Evolutionary conservation across 139 green algal genomes (phyloP).

Genomic region (Chlorella sp.): DNA sequence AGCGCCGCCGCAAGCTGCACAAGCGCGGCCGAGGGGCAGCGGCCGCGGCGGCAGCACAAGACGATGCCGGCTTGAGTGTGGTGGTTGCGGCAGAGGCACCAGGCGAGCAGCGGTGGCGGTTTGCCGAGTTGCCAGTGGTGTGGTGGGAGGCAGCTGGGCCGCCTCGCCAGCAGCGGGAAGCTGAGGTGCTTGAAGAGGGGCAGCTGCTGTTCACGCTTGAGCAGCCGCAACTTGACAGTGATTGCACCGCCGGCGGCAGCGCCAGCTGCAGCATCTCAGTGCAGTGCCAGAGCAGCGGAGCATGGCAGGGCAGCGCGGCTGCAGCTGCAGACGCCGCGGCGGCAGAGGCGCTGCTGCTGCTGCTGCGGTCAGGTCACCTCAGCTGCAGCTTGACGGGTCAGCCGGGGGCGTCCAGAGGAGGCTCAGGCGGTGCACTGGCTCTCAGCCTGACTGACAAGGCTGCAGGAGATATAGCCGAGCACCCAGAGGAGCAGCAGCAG

Average conservation of each 20-base stretch:
- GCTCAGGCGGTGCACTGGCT: not conserved
- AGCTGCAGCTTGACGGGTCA: not conserved
- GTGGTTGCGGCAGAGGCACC: not conserved
- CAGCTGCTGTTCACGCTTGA: not conserved
- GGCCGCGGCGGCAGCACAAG: too few relatives aligned
- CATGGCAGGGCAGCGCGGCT: not conserved
- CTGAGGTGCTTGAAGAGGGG: not conserved
- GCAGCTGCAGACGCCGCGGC: not conserved
- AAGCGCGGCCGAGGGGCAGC: not conserved
- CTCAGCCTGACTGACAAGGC: constrained; percentile 19
- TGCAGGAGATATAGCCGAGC: not conserved
- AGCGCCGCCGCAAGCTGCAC: not conserved
- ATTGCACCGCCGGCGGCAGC: not conserved
- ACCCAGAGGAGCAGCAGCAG: constrained; percentile 29
- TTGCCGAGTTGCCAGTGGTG: not conserved
- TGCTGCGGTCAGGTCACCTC: constrained; percentile 3
- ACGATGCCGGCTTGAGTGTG: not conserved
- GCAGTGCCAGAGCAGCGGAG: not conserved
- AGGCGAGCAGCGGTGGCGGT: not conserved
- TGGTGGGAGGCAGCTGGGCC: not conserved
- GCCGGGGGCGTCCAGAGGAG: not conserved
- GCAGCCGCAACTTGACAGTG: too few relatives aligned
- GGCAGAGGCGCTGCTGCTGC: not conserved
- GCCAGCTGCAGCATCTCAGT: not conserved
- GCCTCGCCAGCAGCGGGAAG: not conserved